Conservation (phyloP, 495 filamentous ascomycete genomes). For the Podospora tetraspora region DNA sequence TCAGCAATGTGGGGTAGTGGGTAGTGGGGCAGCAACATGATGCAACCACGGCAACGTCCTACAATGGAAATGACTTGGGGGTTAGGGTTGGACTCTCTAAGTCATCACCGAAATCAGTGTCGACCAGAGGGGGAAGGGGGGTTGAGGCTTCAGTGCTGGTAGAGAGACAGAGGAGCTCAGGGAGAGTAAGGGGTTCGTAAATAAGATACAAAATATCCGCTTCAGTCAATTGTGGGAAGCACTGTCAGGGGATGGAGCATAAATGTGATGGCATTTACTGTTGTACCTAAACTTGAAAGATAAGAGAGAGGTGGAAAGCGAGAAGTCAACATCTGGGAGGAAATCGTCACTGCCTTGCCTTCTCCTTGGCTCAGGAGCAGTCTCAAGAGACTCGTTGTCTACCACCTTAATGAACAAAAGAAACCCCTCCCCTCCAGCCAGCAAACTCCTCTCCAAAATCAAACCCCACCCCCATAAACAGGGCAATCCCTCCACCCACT, state of each 20-base stretch:
- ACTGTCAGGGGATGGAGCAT: too few species aligned
- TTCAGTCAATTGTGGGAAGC: too few species aligned
- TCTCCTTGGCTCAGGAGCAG: neutral
- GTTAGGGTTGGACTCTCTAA: neutral
- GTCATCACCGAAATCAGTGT: too few species aligned
- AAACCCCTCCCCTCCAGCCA: neutral
- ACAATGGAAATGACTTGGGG: neutral
- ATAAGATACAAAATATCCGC: neutral
- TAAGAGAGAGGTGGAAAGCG: too few species aligned
- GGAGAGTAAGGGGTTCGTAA: neutral
- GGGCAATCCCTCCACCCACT: slow-evolving; percentile 20
- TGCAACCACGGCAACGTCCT: slow-evolving; percentile 24
- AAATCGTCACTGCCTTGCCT: too few species aligned
- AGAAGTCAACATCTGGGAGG: too few species aligned
- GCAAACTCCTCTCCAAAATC: neutral
- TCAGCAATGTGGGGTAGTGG: slow-evolving; percentile 18
- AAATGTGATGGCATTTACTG: too few species aligned
- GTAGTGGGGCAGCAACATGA: slow-evolving; percentile 24
- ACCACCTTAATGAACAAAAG: neutral
- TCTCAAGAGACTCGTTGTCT: neutral
- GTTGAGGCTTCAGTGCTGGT: neutral
- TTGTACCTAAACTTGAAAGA: too few species aligned
- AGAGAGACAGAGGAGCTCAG: neutral
- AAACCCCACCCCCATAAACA: neutral
- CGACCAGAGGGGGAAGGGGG: neutral